Evolutionary conservation across 1,284 basidiomycete genomes (phyloP).

Genomic region (Ustilago trichophora): DNA sequence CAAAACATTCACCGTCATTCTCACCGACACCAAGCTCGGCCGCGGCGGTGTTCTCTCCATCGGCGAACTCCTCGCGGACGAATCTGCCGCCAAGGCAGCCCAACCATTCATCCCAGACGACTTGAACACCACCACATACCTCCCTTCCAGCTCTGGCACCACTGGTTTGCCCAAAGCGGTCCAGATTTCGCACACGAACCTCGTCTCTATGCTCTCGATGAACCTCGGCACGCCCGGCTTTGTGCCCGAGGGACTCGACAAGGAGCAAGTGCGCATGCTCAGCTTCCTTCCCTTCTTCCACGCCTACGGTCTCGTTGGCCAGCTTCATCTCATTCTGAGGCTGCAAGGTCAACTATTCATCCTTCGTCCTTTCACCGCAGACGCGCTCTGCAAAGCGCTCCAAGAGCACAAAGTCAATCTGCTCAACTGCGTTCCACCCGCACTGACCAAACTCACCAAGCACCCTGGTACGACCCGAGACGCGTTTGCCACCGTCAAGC

Average conservation of each 20-base stretch:
- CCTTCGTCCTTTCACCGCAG: constrained; percentile 31
- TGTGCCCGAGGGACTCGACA: constrained; percentile 2
- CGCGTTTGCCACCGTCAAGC: constrained; percentile 20
- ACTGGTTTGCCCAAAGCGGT: constrained; percentile 49
- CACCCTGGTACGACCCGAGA: constrained; percentile 14
- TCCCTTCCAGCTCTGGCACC: constrained; percentile 41
- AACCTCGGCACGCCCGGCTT: constrained; percentile 20
- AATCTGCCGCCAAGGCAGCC: not conserved
- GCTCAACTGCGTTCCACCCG: constrained; percentile 37
- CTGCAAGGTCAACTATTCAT: constrained; percentile 20
- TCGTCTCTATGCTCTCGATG: constrained; percentile 40
- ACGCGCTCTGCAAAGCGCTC: constrained; percentile 26
- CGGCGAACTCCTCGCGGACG: constrained; percentile 15
- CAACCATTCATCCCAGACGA: constrained; percentile 10
- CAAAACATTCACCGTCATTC: constrained; percentile 19
- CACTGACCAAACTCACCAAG: constrained; percentile 29
- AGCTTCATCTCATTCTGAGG: constrained; percentile 18
- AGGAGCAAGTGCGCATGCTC: constrained; percentile 16
- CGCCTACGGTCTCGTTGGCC: constrained; percentile 32
- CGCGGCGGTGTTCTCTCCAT: constrained; percentile 25
- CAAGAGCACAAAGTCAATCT: constrained; percentile 24
- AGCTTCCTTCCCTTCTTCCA: constrained; percentile 52
- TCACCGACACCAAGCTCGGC: constrained; percentile 17
- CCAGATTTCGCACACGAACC: constrained; percentile 44
- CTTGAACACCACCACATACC: constrained; percentile 23